Base-by-base conservation (phyloP, 2,329 filamentous ascomycete species). In the Oidium heveae region DNA sequence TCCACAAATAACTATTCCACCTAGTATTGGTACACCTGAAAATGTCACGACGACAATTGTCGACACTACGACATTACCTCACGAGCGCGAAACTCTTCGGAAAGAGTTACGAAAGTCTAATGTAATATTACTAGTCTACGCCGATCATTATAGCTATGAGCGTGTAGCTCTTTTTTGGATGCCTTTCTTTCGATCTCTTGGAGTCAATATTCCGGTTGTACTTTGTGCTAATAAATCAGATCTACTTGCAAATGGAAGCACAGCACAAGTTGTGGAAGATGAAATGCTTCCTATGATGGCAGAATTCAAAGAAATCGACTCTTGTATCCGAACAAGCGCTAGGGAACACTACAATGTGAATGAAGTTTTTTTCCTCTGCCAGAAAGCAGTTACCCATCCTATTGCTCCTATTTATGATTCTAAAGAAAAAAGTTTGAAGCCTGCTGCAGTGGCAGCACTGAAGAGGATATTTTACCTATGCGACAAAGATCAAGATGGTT, bases 131-230 rank as follows among this genome's bases (percentile, higher is more conserved):
- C 78, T 98, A 46, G 88, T 98, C 55, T 98, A 98, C 68, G 88
- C 88, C 60, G 91, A 98, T 67, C 89, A 96, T 69, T 98, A 98
- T 72, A 96, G 88, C 74, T 98, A 96, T 70, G 91, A 98, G 66
- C 76, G 91, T 39, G 88, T 98, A 3, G 91, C 89, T 3, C 73
- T 98, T 49, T 98, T 96, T 68, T 98, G 91, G 91, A 84, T 98
- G 77, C 91, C 91, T 12, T 93, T 95, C 68, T 96, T 98, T 65
- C 84, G 91, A 57, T 94, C 88, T 4, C 76, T 98, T 41, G 91
- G 91, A n/a, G 91, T 98, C 65, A 98, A 98, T 66, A 87, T 98
- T 22, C 91, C 91, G 0, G 91, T 98, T 12, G 88, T 98, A 47
- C 72, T 98, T 55, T 96, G 91, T 64, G 87, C 91, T 64, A 96